Base-by-base conservation (phyloP, 441 rosid genomes). In the Eruca vesicaria region DNA sequence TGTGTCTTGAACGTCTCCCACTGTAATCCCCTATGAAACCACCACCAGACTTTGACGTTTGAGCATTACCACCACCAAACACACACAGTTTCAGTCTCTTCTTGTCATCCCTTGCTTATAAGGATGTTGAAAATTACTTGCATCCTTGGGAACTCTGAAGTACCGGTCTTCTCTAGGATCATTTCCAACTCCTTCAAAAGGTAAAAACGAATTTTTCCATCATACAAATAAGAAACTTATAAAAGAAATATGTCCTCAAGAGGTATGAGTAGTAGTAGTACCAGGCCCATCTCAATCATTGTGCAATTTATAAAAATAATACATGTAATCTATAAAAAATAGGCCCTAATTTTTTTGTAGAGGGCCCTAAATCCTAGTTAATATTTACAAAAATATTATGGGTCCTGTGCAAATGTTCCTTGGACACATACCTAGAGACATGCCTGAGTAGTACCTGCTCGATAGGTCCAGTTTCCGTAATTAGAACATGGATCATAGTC, bases 401-500 rank as follows among this genome's bases (percentile, higher is more conserved):
- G n/a, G n/a, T n/a, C n/a, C n/a, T n/a, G n/a, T n/a, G n/a, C n/a
- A n/a, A n/a, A n/a, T n/a, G n/a, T n/a, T n/a, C n/a, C n/a, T n/a
- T n/a, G n/a, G n/a, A n/a, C n/a, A n/a, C n/a, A n/a, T n/a, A n/a
- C n/a, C n/a, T n/a, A n/a, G n/a, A n/a, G n/a, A n/a, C n/a, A n/a
- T n/a, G n/a, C n/a, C n/a, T 41, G 14, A 23, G 28, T 75, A 68
- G 65, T 76, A 88, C 97, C 99, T 75, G 99, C 98, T 62, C 98
- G 97, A 68, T 92, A 94, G 6, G 94, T 92, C 98, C 99, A 90
- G 61, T 94, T 94, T 61, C 98, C 98, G 6, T 94, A 94, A 41
- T 94, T 94, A 50, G 97, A 95, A 76, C 91, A 92, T 0, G 99
- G 97, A 69, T 95, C 98, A 68, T 95, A 95, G 77, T 95, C 99